Conservation (phyloP, 495 filamentous ascomycete genomes). For the Penicillium diatomitis region DNA sequence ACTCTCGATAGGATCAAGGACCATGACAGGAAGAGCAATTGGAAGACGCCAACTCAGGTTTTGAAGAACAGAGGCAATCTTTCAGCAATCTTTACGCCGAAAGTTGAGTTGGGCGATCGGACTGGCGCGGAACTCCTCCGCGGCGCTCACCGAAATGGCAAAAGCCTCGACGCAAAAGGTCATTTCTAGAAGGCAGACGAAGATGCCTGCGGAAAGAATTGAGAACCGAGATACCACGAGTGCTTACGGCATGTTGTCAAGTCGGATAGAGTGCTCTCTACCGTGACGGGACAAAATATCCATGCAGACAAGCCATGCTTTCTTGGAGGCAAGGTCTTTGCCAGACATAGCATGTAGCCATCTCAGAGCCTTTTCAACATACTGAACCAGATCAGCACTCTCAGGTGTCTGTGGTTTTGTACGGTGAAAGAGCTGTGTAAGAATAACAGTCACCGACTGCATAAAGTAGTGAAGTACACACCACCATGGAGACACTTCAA, state of each 20-base stretch:
- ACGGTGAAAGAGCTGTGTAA: constrained; percentile 43
- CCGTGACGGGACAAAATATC: constrained; percentile 14
- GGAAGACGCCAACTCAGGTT: too few species aligned
- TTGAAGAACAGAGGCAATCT: too few species aligned
- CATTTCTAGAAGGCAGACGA: too few species aligned
- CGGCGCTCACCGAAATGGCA: too few species aligned
- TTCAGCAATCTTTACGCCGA: too few species aligned
- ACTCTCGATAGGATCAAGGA: too few species aligned
- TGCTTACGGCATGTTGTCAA: constrained; percentile 3
- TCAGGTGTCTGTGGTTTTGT: constrained; percentile 27
- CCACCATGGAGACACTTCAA: constrained; percentile 49
- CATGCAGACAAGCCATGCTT: constrained; percentile 30
- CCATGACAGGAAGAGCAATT: too few species aligned
- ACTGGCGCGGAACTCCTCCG: too few species aligned
- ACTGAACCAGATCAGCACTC: constrained; percentile 26
- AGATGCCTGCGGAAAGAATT: too few species aligned
- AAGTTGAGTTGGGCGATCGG: too few species aligned
- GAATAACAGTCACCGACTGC: constrained; percentile 46
- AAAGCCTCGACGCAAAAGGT: too few species aligned
- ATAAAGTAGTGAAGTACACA: constrained; percentile 52
- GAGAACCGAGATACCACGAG: neutral
- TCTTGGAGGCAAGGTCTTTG: constrained; percentile 34
- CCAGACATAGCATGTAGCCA: constrained; percentile 42
- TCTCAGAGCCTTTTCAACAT: constrained; percentile 37
- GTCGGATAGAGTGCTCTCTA: neutral